These are phyloP conservation scores for Fusarium equiseti DNA, from an alignment of 2,329 filamentous ascomycete species.

Conservation along the genomic window DNA sequence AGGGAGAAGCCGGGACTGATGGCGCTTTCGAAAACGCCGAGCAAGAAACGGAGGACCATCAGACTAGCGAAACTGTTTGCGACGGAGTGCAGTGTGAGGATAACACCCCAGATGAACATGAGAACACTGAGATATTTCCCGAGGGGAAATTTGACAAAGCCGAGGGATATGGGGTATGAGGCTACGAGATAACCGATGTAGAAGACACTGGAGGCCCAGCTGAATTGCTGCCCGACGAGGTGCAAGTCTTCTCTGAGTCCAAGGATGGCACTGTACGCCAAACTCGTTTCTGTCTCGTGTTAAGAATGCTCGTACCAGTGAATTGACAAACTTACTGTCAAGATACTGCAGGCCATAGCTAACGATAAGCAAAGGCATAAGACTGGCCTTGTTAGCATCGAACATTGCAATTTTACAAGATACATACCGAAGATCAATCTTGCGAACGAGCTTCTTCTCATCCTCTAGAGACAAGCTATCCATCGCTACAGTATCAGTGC, in stretches of 20 bases:
- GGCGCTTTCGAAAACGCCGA: constrained; percentile 15
- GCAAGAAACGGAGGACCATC: constrained; percentile 7
- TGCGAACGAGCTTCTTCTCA: constrained; percentile 14
- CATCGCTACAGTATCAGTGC: neutral
- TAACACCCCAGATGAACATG: constrained; percentile 18
- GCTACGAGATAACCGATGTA: constrained; percentile 26
- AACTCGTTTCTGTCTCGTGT: constrained; percentile 5
- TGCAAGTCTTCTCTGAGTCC: constrained; percentile 11
- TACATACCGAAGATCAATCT: constrained; percentile 20
- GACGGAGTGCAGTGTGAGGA: constrained; percentile 7
- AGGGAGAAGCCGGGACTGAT: constrained; percentile 15
- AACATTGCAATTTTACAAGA: rapidly evolving
- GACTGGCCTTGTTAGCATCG: neutral
- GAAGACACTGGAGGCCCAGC: constrained; percentile 19
- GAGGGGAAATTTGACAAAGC: constrained; percentile 24
- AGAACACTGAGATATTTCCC: constrained; percentile 16
- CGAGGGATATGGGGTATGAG: constrained; percentile 17
- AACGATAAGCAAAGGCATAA: constrained; percentile 18
- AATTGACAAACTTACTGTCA: neutral
- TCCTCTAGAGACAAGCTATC: constrained; percentile 1
- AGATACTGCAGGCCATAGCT: constrained; percentile 22
- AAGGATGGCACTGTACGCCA: constrained; percentile 20
- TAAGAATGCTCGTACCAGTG: rapidly evolving
- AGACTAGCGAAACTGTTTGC: constrained; percentile 13
- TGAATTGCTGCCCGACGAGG: constrained; percentile 17